A percentile compares a stretch with the other conserved stretches of the same genome.
Evolutionary conservation across 495 filamentous ascomycete genomes (phyloP).

Genomic region (Clohesyomyces aquaticus): DNA sequence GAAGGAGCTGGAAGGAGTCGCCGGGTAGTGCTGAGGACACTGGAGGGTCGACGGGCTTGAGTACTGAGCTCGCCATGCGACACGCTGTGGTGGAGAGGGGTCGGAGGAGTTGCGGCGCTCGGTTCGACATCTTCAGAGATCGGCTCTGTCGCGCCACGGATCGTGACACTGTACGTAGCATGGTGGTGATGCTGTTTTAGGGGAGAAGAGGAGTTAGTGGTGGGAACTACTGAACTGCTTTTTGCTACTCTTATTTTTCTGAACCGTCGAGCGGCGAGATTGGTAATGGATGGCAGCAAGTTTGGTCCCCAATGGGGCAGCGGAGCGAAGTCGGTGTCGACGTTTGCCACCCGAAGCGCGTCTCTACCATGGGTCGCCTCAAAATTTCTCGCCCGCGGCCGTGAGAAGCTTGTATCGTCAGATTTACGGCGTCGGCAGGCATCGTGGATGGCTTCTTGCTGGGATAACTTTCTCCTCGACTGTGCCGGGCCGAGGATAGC

Average conservation of each 20-base stretch:
- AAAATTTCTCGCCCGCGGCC: conserved; percentile 22
- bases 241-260: too few species aligned
- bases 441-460: conserved; percentile 10
- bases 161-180: conserved; percentile 42
- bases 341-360: conserved; percentile 23
- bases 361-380: neutral
- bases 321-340: conserved; percentile 12
- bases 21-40: conserved; percentile 63
- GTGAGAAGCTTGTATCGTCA: neutral
- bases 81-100: conserved; percentile 40
- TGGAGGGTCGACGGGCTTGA: conserved; percentile 54
- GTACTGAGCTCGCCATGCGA: conserved; percentile 41
- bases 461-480: conserved; percentile 38
- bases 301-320: neutral
- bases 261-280: conserved; percentile 1
- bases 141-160: conserved; percentile 37
- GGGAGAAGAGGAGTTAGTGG: conserved; percentile 2
- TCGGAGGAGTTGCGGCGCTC: conserved; percentile 37
- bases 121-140: conserved; percentile 22
- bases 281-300: conserved; percentile 24
- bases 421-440: neutral
- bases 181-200: too few species aligned
- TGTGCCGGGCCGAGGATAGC: conserved; percentile 37
- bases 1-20: conserved; percentile 79
- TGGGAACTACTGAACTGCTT: too few species aligned